A percentile compares a stretch with the other conserved stretches of the same genome.
Conservation (phyloP, 805 yeast species). For the Metschnikowia continentalis region DNA sequence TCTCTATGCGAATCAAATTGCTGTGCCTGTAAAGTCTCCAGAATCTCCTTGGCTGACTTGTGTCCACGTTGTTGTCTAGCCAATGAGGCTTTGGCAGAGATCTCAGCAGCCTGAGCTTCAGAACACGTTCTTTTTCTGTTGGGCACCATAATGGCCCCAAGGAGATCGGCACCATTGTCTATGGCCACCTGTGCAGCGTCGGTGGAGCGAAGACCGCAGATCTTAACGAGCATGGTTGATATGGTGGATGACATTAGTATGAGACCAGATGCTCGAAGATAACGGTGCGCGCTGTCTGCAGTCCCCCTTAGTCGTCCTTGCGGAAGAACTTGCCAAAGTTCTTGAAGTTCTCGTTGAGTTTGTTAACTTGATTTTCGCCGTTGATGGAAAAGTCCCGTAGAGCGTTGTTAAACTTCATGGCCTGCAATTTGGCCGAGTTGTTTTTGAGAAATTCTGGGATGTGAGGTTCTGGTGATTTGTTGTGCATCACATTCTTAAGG, state of each 20-base stretch:
- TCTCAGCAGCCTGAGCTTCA: constrained; percentile 23
- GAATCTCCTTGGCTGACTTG: constrained; percentile 18
- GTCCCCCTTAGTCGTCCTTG: constrained; percentile 22
- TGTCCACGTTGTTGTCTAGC: constrained; percentile 17
- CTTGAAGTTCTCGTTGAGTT: constrained; percentile 61
- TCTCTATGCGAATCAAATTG: constrained; percentile 16
- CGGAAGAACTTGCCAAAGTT: constrained; percentile 54
- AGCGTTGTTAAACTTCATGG: constrained; percentile 38
- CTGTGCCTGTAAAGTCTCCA: constrained; percentile 12
- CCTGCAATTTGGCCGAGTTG: constrained; percentile 36
- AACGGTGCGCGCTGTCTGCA: background rate
- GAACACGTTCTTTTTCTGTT: constrained; percentile 66
- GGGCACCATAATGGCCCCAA: constrained; percentile 90
- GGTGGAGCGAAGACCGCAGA: constrained; percentile 72
- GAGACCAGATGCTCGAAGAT: background rate
- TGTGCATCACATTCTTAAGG: constrained; percentile 8
- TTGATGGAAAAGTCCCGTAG: constrained; percentile 43
- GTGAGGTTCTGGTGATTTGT: constrained; percentile 25
- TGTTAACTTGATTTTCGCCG: constrained; percentile 60
- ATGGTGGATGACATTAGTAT: background rate
- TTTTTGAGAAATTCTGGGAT: constrained; percentile 17
- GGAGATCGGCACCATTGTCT: constrained; percentile 63
- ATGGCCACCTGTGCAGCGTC: constrained; percentile 74
- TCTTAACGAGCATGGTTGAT: constrained; percentile 52
- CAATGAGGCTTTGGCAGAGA: constrained; percentile 25